These are phyloP conservation scores for Penicillium nucicola DNA, from an alignment of 495 filamentous ascomycete species.

Conservation along the genomic window DNA sequence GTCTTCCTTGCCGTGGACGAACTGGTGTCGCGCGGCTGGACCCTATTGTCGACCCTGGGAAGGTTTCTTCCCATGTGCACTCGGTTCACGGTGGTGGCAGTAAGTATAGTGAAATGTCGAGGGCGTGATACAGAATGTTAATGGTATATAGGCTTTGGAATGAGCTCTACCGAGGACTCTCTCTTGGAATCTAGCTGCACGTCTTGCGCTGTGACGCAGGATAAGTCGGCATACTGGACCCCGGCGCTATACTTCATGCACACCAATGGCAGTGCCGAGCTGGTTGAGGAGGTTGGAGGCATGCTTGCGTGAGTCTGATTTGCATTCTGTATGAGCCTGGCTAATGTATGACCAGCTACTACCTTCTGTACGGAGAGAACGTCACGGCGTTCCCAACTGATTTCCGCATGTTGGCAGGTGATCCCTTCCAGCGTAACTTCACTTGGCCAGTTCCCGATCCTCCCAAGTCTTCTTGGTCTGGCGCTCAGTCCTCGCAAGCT, in stretches of 20 bases:
- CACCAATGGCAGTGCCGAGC: constrained; percentile 50
- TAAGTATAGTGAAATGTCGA: constrained; percentile 29
- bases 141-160: constrained; percentile 42
- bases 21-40: constrained; percentile 59
- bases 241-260: constrained; percentile 57
- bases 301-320: constrained; percentile 50
- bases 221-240: constrained; percentile 63
- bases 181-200: constrained; percentile 51
- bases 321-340: background rate
- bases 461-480: constrained; percentile 67
- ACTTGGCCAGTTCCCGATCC: constrained; percentile 66
- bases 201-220: constrained; percentile 55
- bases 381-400: constrained; percentile 72
- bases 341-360: constrained; percentile 54
- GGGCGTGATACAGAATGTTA: background rate
- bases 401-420: constrained; percentile 87
- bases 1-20: constrained; percentile 72
- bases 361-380: constrained; percentile 61
- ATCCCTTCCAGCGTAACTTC: constrained; percentile 66
- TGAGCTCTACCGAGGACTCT: constrained; percentile 35
- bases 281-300: constrained; percentile 54
- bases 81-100: constrained; percentile 51
- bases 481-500: constrained; percentile 55
- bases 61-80: constrained; percentile 48
- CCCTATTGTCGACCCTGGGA: constrained; percentile 48